Conservation (phyloP, 192 early-diverging fungal genomes). For the Backusella morwellensis region DNA sequence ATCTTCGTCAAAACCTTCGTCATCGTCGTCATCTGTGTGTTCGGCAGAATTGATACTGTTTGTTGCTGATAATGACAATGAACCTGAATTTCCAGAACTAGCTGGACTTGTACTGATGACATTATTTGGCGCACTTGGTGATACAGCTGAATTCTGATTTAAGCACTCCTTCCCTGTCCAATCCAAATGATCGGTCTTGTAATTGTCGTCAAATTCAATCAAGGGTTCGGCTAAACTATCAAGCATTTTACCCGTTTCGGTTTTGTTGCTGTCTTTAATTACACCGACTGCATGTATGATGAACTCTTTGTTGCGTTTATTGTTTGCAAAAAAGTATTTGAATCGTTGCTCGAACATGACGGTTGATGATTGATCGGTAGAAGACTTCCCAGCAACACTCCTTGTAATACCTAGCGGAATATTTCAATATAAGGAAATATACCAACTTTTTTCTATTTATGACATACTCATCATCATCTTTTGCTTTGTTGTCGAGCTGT, state of each 20-base stretch:
- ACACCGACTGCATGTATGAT: slow-evolving; percentile 49
- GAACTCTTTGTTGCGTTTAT: slow-evolving; percentile 43
- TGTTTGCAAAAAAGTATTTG: slow-evolving; percentile 49
- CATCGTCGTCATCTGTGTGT: not conserved
- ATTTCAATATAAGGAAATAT: not conserved
- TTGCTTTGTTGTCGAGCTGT: slow-evolving; percentile 18
- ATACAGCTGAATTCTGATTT: not conserved
- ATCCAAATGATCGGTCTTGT: not conserved
- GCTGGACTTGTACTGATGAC: not conserved
- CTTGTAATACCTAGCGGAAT: slow-evolving; percentile 29
- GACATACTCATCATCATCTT: slow-evolving; percentile 31
- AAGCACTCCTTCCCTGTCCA: not conserved
- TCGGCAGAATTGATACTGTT: not conserved
- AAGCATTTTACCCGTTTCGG: not conserved
- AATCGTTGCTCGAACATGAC: slow-evolving; percentile 27
- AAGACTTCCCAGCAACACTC: slow-evolving; percentile 22
- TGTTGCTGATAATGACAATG: not conserved
- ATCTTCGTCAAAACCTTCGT: not conserved
- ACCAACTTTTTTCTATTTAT: not conserved
- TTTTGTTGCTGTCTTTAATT: not conserved
- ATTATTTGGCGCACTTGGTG: not conserved
- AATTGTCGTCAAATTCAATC: slow-evolving; percentile 7
- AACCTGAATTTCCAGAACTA: not conserved
- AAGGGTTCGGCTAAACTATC: slow-evolving; percentile 1
- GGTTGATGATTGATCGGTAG: slow-evolving; percentile 12